These are phyloP conservation scores for Jimgerdemannia flammicorona DNA, from an alignment of 192 early-diverging fungal genomes.

Conservation along the genomic window DNA sequence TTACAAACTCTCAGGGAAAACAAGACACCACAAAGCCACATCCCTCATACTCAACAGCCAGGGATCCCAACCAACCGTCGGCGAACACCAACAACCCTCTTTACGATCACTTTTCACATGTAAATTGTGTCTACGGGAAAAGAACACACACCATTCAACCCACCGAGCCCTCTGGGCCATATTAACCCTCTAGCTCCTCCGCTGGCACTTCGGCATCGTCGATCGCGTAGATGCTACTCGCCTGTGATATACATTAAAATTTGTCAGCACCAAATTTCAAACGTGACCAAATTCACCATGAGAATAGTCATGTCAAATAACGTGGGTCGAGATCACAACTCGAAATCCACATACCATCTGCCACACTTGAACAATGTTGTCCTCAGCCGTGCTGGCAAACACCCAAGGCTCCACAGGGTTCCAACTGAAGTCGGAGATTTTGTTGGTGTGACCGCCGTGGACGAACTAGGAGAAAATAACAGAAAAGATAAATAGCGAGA, in stretches of 20 bases:
- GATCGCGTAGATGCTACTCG: slow-evolving; percentile 29
- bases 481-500: slow-evolving; percentile 3
- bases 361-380: slow-evolving; percentile 98
- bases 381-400: slow-evolving; percentile 90
- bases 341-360: slow-evolving; percentile 96
- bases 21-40: no score
- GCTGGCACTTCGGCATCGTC: slow-evolving; percentile 18
- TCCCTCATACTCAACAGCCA: no score
- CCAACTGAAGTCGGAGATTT: slow-evolving; percentile 95
- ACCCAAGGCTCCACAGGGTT: slow-evolving; percentile 94
- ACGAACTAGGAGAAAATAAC: slow-evolving; percentile 64
- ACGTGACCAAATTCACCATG: not conserved
- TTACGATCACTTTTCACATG: no score
- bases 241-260: slow-evolving; percentile 15
- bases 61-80: no score
- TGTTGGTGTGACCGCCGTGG: slow-evolving; percentile 97
- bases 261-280: not conserved
- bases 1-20: no score
- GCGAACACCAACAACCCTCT: no score
- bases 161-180: no score
- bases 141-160: no score
- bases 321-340: no score
- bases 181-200: slow-evolving; percentile 20
- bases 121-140: no score
- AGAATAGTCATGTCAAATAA: no score